Base-by-base conservation (phyloP, 2,329 filamentous ascomycete species). In the Botrytis porri region DNA sequence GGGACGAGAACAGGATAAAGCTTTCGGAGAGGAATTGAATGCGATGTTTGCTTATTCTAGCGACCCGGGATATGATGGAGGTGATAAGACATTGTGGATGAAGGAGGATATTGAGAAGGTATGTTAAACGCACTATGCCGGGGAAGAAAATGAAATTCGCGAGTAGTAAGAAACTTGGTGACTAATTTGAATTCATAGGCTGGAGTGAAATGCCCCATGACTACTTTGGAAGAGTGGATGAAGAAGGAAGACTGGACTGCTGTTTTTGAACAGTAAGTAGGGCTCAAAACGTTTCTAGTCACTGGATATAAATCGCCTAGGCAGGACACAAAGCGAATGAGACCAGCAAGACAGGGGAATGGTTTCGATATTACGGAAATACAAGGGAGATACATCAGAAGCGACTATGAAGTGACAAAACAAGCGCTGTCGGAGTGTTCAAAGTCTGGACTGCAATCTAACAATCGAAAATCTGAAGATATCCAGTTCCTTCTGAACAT, bases 61-160 rank as follows among this genome's bases (percentile, higher is more conserved):
- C n/a, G 76, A 78, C 35, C 81, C 78, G 76, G 82, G 82, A 1
- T 84, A 82, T 73, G 79, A 82, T 75, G 82, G 81, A 0, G 75
- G 79, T 0, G 80, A 83, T 72, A 78, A 79, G 16, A 77, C 75
- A 39, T 78, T 82, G 16, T 66, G 76, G 16, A 71, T 59, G 32
- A 59, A 59, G 6, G 70, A 77, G 29, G 71, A 77, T 73, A 74
- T 77, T 39, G 59, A 48, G n/a, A 66, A 54, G 45, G 45, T 66
- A 54, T 54, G 45, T 66, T 7, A 43, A 75, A 20, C 18, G 1
- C 9, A 12, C 22, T 66, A 4, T 14, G 1, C 35, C 5, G 63
- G 37, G 39, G 60, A n/a, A 37, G 3, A 22, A 29, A 25, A 25
- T 32, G n/a, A 32, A 35, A 32, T n/a, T 6, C 12, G 41, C 29